Evolutionary conservation across 768 basidiomycete species (phyloP), one percentile per base, ranked within the genome.

Genomic region (Candolleomyces eurysporus): DNA sequence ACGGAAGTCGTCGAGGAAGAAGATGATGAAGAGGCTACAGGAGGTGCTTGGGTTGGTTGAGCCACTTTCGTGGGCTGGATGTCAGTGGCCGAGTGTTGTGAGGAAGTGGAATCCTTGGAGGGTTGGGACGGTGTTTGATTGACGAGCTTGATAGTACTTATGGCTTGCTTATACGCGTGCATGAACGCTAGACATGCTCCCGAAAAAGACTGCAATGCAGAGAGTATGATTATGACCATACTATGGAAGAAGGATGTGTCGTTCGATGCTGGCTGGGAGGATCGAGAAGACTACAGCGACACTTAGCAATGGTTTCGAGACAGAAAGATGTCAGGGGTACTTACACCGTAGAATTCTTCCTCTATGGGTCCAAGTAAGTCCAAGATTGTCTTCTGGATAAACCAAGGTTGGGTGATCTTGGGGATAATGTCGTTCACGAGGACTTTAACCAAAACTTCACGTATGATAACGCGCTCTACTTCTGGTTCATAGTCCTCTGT

Each of bases 401-500:
- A 98, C 94, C 96, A 98, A 0, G 92, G 90, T 70, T 97, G 90
- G 6, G 86, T 83, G 55, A 96, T 71, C 65, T 84, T 87, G 32
- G 88, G 87, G 26, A 90, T 68, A 26, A 90, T 73, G 63, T 88
- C 86, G 52, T 82, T 82, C 63, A 94, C 76, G 6, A 98, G 75
- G 22, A 92, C 79, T 66, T 91, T 90, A 68, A 93, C 83, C 32
- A 96, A 67, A 43, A 97, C 77, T 75, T 98, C 96, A 60, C 94
- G 86, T 46, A 92, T 75, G 61, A 98, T 90, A 62, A 84, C 80
- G n/a, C 92, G 84, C 75, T 97, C 92, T 0, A 86, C 72, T 54
- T 91, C 87, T 17, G 93, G 84, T 10, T 82, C 82, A 70, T 88
- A 93, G 69, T 97, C 93, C 61, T 92, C 86, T 2, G 80, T 75